phyloP scores from a whole-genome alignment of 225 moss, liverwort and hornwort species.

The Ulota crispa region DNA sequence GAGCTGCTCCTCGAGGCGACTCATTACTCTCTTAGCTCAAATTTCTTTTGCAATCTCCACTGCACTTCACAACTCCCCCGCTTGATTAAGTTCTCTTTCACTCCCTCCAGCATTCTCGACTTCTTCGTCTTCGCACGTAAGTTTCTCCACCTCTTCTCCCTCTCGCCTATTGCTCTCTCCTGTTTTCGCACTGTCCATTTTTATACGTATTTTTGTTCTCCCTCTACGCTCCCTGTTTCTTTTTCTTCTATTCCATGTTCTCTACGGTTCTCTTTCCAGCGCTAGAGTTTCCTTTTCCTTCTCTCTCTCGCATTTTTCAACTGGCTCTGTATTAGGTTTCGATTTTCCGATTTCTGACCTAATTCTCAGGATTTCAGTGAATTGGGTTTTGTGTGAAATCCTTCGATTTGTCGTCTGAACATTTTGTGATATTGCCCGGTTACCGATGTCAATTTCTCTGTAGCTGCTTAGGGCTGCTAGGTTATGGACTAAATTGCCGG shows the following conservation, averaged over 20 bases:
- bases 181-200: too few species aligned
- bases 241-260: not conserved
- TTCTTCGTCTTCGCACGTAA: not conserved
- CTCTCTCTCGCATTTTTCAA: not conserved
- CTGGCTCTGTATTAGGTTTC: not conserved
- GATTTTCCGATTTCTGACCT: not conserved
- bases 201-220: too few species aligned
- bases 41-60: not conserved
- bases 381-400: not conserved
- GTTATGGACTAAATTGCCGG: not conserved
- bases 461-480: not conserved
- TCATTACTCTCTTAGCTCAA: not conserved
- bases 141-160: not conserved
- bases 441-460: not conserved
- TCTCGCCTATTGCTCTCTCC: not conserved
- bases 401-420: not conserved
- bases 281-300: not conserved
- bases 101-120: not conserved
- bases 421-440: not conserved
- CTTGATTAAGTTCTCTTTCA: not conserved
- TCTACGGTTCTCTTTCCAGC: not conserved
- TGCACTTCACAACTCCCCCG: not conserved
- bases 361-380: not conserved
- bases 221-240: too few species aligned
- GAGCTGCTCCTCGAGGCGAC: not conserved